These are phyloP conservation scores for Plasmodium fragile DNA, from an alignment of 169 alveolate genomes.

Conservation along the genomic window DNA sequence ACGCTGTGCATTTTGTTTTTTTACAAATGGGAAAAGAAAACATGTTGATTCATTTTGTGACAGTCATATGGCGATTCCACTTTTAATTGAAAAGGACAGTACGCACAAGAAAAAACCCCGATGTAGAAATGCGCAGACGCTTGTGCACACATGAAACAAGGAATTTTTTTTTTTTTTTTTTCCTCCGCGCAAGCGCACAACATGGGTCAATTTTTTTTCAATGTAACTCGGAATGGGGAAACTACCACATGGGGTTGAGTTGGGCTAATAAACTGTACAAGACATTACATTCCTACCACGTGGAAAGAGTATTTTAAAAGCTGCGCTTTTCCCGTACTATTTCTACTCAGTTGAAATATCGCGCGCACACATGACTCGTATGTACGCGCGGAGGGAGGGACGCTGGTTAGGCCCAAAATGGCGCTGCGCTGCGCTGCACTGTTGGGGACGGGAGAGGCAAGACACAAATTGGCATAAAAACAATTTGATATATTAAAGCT, in stretches of 20 bases:
- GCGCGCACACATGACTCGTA: background rate
- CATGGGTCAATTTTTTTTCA: background rate
- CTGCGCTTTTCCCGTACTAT: background rate
- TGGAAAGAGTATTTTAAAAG: background rate
- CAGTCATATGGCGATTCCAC: background rate
- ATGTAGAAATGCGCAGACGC: background rate
- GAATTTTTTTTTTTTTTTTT: background rate
- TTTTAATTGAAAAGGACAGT: background rate
- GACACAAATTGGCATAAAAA: background rate
- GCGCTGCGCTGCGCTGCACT: background rate
- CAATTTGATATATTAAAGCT: conserved; percentile 39
- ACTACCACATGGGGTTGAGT: background rate
- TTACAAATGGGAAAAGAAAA: background rate
- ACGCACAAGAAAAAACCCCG: background rate
- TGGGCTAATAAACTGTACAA: background rate
- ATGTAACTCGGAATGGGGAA: background rate
- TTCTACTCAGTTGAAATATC: no score
- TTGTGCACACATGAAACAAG: background rate
- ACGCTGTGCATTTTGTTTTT: background rate
- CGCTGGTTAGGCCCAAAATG: background rate
- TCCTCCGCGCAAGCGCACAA: background rate
- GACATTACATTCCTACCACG: background rate
- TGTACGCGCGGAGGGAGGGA: background rate
- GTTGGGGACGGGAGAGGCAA: background rate
- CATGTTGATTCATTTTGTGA: background rate